A percentile compares a stretch with the other conserved stretches of the same genome.
These are phyloP conservation scores for Mercurialis annua DNA, from an alignment of 345 rosid species.

Conservation along the genomic window DNA sequence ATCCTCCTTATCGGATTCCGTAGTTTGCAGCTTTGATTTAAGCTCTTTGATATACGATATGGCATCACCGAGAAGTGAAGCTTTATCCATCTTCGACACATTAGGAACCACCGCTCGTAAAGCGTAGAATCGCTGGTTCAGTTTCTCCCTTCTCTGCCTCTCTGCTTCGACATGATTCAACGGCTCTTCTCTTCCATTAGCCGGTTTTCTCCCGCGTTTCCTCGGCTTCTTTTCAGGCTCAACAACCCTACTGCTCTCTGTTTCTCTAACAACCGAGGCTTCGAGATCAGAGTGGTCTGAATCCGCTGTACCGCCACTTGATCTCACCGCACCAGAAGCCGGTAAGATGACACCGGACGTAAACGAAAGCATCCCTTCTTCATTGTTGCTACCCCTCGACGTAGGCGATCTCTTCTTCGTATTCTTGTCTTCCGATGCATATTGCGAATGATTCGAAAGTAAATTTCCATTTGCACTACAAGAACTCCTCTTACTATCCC, in stretches of 20 bases:
- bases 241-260: slow-evolving; percentile 52
- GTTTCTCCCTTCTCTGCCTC: slow-evolving; percentile 97
- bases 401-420: slow-evolving; percentile 64
- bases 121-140: slow-evolving; percentile 82
- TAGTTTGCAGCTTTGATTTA: slow-evolving; percentile 47
- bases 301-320: slow-evolving; percentile 56
- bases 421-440: slow-evolving; percentile 49
- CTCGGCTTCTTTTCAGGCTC: slow-evolving; percentile 83
- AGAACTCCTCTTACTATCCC: slow-evolving; percentile 61
- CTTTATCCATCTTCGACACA: slow-evolving; percentile 97
- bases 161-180: slow-evolving; percentile 97
- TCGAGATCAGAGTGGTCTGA: slow-evolving; percentile 95
- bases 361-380: slow-evolving; percentile 82
- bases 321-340: slow-evolving; percentile 51
- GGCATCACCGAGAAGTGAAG: slow-evolving; percentile 89
- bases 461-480: slow-evolving; percentile 42
- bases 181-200: slow-evolving; percentile 94
- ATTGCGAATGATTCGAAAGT: slow-evolving; percentile 46
- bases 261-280: slow-evolving; percentile 75
- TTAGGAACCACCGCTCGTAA: slow-evolving; percentile 91
- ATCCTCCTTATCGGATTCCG: slow-evolving; percentile 62
- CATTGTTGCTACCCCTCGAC: slow-evolving; percentile 62
- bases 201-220: slow-evolving; percentile 93
- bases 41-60: slow-evolving; percentile 88
- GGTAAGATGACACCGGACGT: slow-evolving; percentile 62